A percentile compares a stretch with the other conserved stretches of the same genome.
Conservation (phyloP, 805 yeast genomes). For the Ogataea thermomethanolica region DNA sequence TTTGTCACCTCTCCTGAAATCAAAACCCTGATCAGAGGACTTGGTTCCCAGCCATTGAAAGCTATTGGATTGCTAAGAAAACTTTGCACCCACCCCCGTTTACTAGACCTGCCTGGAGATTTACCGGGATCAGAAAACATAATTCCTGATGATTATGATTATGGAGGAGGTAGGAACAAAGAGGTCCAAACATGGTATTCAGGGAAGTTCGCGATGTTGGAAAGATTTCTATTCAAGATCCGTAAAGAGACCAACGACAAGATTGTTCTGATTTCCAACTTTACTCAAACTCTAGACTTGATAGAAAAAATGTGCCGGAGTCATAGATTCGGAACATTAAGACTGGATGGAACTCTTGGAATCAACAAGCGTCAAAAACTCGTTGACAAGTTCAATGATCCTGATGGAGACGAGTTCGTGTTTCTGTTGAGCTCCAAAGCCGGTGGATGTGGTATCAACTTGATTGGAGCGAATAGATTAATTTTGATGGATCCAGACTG, state of each 20-base stretch:
- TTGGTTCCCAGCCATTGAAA: slow-evolving; percentile 78
- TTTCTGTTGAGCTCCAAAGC: slow-evolving; percentile 92
- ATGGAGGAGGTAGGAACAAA: slow-evolving; percentile 56
- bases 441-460: slow-evolving; percentile 97
- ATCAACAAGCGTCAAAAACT: slow-evolving; percentile 90
- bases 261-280: slow-evolving; percentile 90
- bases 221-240: slow-evolving; percentile 77
- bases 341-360: slow-evolving; percentile 91
- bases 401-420: slow-evolving; percentile 81
- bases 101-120: slow-evolving; percentile 72
- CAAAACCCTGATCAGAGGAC: slow-evolving; percentile 58
- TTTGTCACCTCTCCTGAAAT: slow-evolving; percentile 80
- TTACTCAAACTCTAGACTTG: slow-evolving; percentile 89
- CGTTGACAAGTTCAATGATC: slow-evolving; percentile 89
- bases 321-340: slow-evolving; percentile 67
- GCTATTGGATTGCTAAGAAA: slow-evolving; percentile 89
- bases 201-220: slow-evolving; percentile 82
- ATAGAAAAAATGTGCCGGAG: slow-evolving; percentile 82
- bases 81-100: slow-evolving; percentile 90
- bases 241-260: slow-evolving; percentile 84
- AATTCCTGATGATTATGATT: slow-evolving; percentile 71
- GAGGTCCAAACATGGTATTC: slow-evolving; percentile 79
- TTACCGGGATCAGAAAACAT: slow-evolving; percentile 62
- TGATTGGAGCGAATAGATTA: slow-evolving; percentile 92
- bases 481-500: slow-evolving; percentile 89